These are phyloP conservation scores for Leccinum boreale DNA, from an alignment of 768 basidiomycete genomes.

Conservation along the genomic window DNA sequence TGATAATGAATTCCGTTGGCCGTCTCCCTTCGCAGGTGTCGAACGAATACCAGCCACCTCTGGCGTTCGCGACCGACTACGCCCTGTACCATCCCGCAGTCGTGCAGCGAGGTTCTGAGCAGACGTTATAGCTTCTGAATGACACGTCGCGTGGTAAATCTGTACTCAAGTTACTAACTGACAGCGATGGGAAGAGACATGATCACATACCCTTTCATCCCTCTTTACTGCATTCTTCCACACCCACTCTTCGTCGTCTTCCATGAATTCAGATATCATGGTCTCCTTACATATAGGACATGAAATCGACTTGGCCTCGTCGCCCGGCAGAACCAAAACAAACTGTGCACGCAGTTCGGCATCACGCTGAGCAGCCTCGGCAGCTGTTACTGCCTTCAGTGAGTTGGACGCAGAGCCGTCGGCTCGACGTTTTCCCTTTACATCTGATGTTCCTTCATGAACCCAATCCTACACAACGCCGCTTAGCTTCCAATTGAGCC, in stretches of 20 bases:
- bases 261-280: slow-evolving; percentile 86
- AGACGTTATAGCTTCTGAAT: slow-evolving; percentile 71
- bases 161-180: slow-evolving; percentile 29
- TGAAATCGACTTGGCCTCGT: slow-evolving; percentile 76
- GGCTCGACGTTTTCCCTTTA: slow-evolving; percentile 68
- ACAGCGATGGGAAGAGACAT: not conserved
- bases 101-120: slow-evolving; percentile 65
- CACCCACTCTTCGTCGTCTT: slow-evolving; percentile 98
- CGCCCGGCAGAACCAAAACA: slow-evolving; percentile 87
- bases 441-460: slow-evolving; percentile 55
- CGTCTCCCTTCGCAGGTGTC: slow-evolving; percentile 36
- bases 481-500: slow-evolving; percentile 12
- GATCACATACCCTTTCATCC: slow-evolving; percentile 68
- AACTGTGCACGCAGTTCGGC: slow-evolving; percentile 71
- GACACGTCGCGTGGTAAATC: slow-evolving; percentile 95
- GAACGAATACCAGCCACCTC: slow-evolving; percentile 42
- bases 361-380: slow-evolving; percentile 68
- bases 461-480: slow-evolving; percentile 74
- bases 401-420: slow-evolving; percentile 48
- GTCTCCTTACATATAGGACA: slow-evolving; percentile 97
- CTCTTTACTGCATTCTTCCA: slow-evolving; percentile 89
- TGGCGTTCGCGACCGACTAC: slow-evolving; percentile 78
- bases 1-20: slow-evolving; percentile 39
- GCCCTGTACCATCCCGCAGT: slow-evolving; percentile 56
- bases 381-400: slow-evolving; percentile 57